Percentiles rank a stretch among this genome's conserved stretches.
These are phyloP conservation scores for Leccinum subtestaceum DNA, from an alignment of 768 basidiomycete genomes.

Conservation along the genomic window DNA sequence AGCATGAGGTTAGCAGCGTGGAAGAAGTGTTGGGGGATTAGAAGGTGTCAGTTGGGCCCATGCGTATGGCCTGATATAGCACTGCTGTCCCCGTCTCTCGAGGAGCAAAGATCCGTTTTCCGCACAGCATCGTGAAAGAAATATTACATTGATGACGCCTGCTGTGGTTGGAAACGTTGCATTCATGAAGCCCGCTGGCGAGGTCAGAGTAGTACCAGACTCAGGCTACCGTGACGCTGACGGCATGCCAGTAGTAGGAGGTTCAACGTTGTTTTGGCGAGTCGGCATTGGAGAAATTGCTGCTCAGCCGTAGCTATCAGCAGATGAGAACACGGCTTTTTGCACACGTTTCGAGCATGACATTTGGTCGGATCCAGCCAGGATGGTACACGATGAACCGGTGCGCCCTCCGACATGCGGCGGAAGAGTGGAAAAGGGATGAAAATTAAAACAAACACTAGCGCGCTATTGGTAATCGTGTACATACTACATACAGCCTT, in stretches of 20 bases:
- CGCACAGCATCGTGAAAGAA: constrained; percentile 12
- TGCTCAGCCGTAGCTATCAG: too few relatives aligned
- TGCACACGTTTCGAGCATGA: too few relatives aligned
- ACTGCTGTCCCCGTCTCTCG: background rate
- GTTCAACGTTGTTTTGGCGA: background rate
- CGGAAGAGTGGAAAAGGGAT: too few relatives aligned
- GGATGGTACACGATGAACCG: too few relatives aligned
- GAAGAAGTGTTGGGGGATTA: background rate
- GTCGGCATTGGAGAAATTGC: too few relatives aligned
- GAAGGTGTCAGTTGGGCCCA: background rate
- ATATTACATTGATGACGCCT: background rate
- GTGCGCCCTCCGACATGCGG: too few relatives aligned
- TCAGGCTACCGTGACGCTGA: too few relatives aligned
- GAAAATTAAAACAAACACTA: too few relatives aligned
- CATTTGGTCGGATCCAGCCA: too few relatives aligned
- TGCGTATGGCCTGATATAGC: constrained; percentile 15
- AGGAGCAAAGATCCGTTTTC: constrained; percentile 2
- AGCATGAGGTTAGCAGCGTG: constrained; percentile 9
- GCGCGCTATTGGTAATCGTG: background rate
- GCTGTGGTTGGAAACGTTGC: constrained; percentile 8
- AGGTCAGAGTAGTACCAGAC: too few relatives aligned
- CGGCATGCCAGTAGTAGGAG: too few relatives aligned
- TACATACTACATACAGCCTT: background rate
- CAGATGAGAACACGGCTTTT: too few relatives aligned
- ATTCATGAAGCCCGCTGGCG: constrained; percentile 12